phyloP scores from a whole-genome alignment of 2,329 filamentous ascomycete genomes.

The Fusarium subtropicale region DNA sequence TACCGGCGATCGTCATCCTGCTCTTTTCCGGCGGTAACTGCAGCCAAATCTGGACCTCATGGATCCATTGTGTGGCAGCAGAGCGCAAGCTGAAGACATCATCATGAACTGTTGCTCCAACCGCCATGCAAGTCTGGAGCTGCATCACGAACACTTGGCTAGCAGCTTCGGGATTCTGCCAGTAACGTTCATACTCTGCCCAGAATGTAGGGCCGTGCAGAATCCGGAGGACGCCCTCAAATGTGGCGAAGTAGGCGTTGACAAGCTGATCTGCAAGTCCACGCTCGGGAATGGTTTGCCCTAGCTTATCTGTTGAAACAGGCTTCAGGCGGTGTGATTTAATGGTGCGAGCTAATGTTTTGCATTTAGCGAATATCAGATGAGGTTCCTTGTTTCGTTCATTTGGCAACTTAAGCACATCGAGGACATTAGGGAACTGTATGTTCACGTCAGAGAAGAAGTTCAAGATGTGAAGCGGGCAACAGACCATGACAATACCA shows the following conservation, averaged over 20 bases:
- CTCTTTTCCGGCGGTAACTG: constrained; percentile 60
- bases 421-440: constrained; percentile 49
- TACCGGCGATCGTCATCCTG: constrained; percentile 59
- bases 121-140: constrained; percentile 65
- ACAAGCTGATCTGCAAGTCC: constrained; percentile 63
- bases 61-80: constrained; percentile 62
- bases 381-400: constrained; percentile 49
- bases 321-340: constrained; percentile 55
- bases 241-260: constrained; percentile 64
- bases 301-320: constrained; percentile 53
- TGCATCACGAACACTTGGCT: constrained; percentile 62
- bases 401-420: constrained; percentile 45
- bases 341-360: constrained; percentile 55
- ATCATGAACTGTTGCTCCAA: constrained; percentile 62
- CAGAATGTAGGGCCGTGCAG: constrained; percentile 69
- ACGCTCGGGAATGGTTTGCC: constrained; percentile 54
- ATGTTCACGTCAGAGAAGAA: constrained; percentile 5
- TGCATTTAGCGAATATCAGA: constrained; percentile 54
- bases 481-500: constrained; percentile 55
- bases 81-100: constrained; percentile 57
- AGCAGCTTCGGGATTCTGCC: constrained; percentile 56
- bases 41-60: constrained; percentile 65
- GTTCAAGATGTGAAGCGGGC: neutral
- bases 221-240: constrained; percentile 68
- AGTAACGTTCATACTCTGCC: constrained; percentile 64